Evolutionary conservation across 192 early-diverging fungal genomes (phyloP), one percentile per base, ranked within the genome.

Genomic region (Backusella circina): DNA sequence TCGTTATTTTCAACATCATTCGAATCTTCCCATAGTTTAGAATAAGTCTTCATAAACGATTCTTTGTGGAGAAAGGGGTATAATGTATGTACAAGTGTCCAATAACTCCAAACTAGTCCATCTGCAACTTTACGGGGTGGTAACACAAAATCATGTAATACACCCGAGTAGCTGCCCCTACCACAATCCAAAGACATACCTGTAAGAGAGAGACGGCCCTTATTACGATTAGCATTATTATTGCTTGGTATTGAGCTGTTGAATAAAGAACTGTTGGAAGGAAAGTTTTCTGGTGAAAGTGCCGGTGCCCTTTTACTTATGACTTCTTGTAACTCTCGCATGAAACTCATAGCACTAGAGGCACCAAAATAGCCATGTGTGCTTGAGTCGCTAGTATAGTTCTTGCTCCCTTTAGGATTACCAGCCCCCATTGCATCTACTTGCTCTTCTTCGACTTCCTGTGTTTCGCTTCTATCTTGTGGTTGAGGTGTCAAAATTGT

Each of bases 61-160:
- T 38, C 39, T 35, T 72, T 72, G 47, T 72, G 71, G 3, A 72
- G 71, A 57, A 72, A 72, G 31, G 71, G 71, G 50, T 72, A 72
- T n/a, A 72, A n/a, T 51, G 71, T 72, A 51, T 72, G 71, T 8
- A 70, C 68, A 30, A 39, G 38, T 2, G 71, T 72, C 71, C 71
- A 72, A 31, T 72, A 72, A 57, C 71, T 72, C 41, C 23, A 39
- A 26, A 70, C 21, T 13, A 70, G 38, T n/a, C 38, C 68, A 39
- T 70, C 68, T 39, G 68, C 68, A 23, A 44, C 68, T 39, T 70
- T 70, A 13, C 68, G 68, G 36, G 68, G 68, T 8, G 68, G 68
- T 70, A 70, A 5, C 1, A 70, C 68, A 38, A 39, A 44, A 2
- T 41, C 38, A 39, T 39, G 38, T 10, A 70, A 41, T 38, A 41